phyloP scores from a whole-genome alignment of 257 asterid species.

The Solanum neorickii region DNA sequence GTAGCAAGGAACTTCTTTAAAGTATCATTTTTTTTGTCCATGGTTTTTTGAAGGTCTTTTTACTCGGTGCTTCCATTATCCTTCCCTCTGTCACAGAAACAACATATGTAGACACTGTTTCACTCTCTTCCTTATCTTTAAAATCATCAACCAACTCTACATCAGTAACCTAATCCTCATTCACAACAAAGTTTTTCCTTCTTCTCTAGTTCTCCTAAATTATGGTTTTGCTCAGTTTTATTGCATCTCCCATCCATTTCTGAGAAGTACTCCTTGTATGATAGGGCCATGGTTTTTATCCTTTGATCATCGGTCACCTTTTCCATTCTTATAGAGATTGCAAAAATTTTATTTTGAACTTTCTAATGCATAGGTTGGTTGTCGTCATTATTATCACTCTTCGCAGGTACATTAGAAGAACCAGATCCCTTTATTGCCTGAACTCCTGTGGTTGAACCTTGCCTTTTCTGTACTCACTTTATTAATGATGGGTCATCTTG shows the following conservation, averaged over 20 bases:
- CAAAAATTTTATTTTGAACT: background rate
- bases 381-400: background rate
- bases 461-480: background rate
- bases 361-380: background rate
- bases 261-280: background rate
- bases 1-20: background rate
- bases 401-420: background rate
- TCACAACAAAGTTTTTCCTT: background rate
- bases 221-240: background rate
- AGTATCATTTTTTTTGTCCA: background rate
- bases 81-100: background rate
- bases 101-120: background rate
- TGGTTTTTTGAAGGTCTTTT: background rate
- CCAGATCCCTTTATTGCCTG: too few species aligned
- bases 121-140: too few species aligned
- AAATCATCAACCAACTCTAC: background rate
- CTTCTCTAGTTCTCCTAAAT: background rate
- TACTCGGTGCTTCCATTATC: background rate
- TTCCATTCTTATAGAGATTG: background rate
- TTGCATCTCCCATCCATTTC: background rate
- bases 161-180: background rate
- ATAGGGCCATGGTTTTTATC: background rate
- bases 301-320: background rate
- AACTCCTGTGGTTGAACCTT: background rate
- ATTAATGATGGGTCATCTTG: background rate